A percentile compares a stretch with the other conserved stretches of the same genome.
These are phyloP conservation scores for Tetradesmus lagerheimii DNA, from an alignment of 139 green algal species.

Conservation along the genomic window DNA sequence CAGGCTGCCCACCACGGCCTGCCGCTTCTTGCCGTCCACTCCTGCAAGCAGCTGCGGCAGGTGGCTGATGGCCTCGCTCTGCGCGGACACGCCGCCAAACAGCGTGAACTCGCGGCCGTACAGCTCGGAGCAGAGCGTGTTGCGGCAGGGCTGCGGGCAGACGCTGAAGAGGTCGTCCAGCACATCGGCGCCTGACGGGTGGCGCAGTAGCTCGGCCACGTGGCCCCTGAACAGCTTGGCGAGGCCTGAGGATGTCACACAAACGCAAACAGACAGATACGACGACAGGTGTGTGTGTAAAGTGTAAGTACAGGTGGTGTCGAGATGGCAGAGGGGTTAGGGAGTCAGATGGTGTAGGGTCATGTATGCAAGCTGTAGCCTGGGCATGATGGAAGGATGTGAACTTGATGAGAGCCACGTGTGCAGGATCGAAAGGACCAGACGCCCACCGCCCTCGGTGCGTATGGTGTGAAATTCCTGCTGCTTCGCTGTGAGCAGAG, in stretches of 20 bases:
- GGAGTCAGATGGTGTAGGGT: no score
- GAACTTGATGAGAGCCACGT: not conserved
- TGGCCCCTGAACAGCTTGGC: conserved; percentile 78
- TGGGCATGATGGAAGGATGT: no score
- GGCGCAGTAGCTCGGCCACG: conserved; percentile 82
- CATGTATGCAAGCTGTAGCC: no score
- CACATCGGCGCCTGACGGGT: conserved; percentile 85
- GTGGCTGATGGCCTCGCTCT: conserved; percentile 53
- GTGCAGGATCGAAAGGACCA: conserved; percentile 47
- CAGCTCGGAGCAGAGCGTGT: conserved; percentile 83
- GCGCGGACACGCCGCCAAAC: conserved; percentile 67
- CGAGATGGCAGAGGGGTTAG: no score
- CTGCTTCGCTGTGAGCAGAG: conserved; percentile 63
- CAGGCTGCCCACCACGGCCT: conserved; percentile 75
- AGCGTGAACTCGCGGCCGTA: conserved; percentile 85
- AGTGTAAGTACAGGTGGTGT: no score
- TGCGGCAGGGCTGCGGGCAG: conserved; percentile 61
- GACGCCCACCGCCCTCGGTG: not conserved
- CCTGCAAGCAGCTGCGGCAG: conserved; percentile 69
- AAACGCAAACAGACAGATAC: not conserved
- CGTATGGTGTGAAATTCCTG: conserved; percentile 61
- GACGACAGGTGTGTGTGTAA: no score
- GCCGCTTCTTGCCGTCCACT: conserved; percentile 62
- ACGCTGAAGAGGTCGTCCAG: conserved; percentile 86
- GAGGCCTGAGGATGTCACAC: conserved; percentile 62